Evolutionary conservation across 805 yeast species (phyloP), one percentile per base, ranked within the genome.

Genomic region (Tetrapisispora taiwanensis): DNA sequence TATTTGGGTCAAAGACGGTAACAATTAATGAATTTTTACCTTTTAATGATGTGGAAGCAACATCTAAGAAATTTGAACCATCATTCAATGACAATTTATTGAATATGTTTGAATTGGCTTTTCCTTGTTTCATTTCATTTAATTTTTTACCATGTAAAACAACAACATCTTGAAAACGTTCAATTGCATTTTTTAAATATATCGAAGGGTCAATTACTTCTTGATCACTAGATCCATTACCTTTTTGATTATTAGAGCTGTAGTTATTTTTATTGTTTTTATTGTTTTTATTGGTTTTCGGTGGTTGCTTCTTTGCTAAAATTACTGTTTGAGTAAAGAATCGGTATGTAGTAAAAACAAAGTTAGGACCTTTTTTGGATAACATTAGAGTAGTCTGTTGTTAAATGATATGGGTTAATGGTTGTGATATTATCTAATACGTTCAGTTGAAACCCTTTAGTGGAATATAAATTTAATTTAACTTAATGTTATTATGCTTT

Each of bases 1-100:
- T 74, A 42, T 71, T 72, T 7, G 95, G 95, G 56, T 90, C 96
- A 62, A 82, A 90, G 1, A 88, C 89, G 0, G 95, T 87, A n/a
- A 90, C 76, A 28, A 75, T 64, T 42, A 86, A 69, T 52, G 77
- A 71, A 53, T 84, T 73, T 24, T 72, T 69, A 7, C 90, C 92
- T 52, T 81, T 81, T 42, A 77, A 52, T 0, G 82, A 67, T 3
- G 90, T 81, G 48, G 80, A 81, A 1, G 95, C 95, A 26, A 86
- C 64, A 27, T 78, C 70, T 2, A 77, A 73, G 58, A 81, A 82
- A 2, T 71, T 71, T 1, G 57, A 59, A 7, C 67, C 60, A 41
- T 72, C 68, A 13, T 73, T 69, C 15, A 90, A 72, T 34, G 60
- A 60, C 46, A 88, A 61, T 4, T 71, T 59, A 58, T 83, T 82